Evolutionary conservation across 441 rosid genomes (phyloP), one percentile per base, ranked within the genome.

Genomic region (Adansonia gregorii): DNA sequence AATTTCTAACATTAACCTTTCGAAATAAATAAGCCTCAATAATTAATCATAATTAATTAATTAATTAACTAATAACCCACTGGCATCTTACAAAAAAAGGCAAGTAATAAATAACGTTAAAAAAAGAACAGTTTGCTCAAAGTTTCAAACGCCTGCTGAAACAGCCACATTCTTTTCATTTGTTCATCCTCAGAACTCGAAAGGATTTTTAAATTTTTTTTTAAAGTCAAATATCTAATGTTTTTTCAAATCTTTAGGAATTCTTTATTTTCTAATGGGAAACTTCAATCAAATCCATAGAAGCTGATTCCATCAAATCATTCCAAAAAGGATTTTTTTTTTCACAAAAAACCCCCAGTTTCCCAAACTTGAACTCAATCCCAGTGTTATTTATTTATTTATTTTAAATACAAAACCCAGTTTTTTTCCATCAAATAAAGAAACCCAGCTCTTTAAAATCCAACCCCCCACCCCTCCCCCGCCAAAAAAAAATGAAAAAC

Each of bases 401-500:
- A 27, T 1, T 27, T 27, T 27, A 27, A 27, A 27, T 27, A 68
- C 17, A 48, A 35, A 55, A 19, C 60, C 41, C 14, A 27, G 14
- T n/a, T 3, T 73, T 77, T 69, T 22, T 6, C 4, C 15, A 60
- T 56, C 35, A n/a, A 71, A 80, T 73, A 10, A 39, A 31, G 22
- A 64, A 51, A 74, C 59, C 74, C 83, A 41, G 22, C 51, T 24
- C 66, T 41, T 74, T 39, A 43, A 66, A 56, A 24, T 27, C 35
- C 35, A 27, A 24, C 27, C 27, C 27, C 3, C 27, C 27, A 0
- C 3, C 39, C 43, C 43, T 6, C 43, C 43, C 43, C 6, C 35
- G 24, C 51, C 6, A 10, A 17, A 8, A 48, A 39, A 24, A 41
- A 41, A 84, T 86, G 95, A 89, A 88, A 83, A 82, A 82, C 81